Base-by-base conservation (phyloP, 371 early-diverging fungal species). In the Mortierella sp. region DNA sequence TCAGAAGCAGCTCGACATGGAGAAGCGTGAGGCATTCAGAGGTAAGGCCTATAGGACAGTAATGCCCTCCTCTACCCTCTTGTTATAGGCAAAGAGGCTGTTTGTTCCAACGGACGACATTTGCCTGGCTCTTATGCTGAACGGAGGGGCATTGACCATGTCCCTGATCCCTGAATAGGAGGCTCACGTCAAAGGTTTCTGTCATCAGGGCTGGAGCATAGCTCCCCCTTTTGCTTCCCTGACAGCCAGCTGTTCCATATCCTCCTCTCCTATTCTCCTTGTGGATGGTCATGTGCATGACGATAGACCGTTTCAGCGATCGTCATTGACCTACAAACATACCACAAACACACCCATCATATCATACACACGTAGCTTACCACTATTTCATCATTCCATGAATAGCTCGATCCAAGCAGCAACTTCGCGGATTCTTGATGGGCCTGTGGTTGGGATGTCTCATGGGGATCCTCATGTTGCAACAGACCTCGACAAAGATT, bases 351-450 rank as follows among this genome's bases (percentile, higher is more conserved):
- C 34, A 28, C 28, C 13, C 12, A 16, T 8, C 40, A 40, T 21
- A 12, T 40, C 40, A 53, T 39, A 37, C 4, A 51, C 31, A 6
- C 31, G 4, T 17, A 37, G 3, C 37, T 10, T 22, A 17, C 37
- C 34, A 6, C 22, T 59, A n/a, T 37, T 51, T n/a, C 25, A 39
- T 24, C 27, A 22, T 22, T 31, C 1, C 27, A 29, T 46, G 0
- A 25, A 49, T 67, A 74, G 76, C 58, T 22, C 76, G 76, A 12
- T 74, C 76, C 1, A 74, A 54, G 29, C 76, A 74, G 41, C 76
- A 68, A 37, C 54, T 67, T 37, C 64, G 68, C 9, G 76, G 76
- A 10, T 68, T 74, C 41, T 46, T 68, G 28, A 63, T 74, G 68
- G 76, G 76, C 14, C 60, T 68, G 4, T 68, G 68, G 68, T 64